These are phyloP conservation scores for Kwoniella europaea DNA, from an alignment of 768 basidiomycete species.

Conservation along the genomic window DNA sequence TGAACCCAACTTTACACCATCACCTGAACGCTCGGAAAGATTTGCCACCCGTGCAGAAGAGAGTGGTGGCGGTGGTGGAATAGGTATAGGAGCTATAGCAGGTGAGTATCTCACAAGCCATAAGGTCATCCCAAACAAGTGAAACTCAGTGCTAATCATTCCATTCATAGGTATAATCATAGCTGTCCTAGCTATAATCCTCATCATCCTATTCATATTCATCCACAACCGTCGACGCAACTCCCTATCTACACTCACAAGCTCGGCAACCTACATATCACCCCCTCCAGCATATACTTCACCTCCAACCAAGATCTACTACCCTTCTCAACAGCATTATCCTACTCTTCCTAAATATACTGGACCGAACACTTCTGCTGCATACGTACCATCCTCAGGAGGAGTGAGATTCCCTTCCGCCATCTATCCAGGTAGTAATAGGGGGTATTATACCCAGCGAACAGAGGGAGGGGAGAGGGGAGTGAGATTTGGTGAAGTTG, in stretches of 20 bases:
- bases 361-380: conserved; percentile 1
- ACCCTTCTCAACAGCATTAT: not conserved
- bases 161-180: conserved; percentile 8
- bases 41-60: conserved; percentile 20
- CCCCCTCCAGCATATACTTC: conserved; percentile 4
- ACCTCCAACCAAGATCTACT: not conserved
- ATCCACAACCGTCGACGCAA: not conserved
- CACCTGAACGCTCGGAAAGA: not conserved
- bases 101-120: conserved; percentile 2
- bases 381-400: conserved; percentile 2
- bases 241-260: not conserved
- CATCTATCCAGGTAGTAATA: not conserved
- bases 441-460: not conserved
- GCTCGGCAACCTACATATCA: not conserved
- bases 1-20: not conserved
- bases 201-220: not conserved
- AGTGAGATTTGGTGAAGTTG: conserved; percentile 31
- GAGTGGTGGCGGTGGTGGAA: conserved; percentile 14
- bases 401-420: conserved; percentile 11
- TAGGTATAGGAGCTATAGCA: conserved; percentile 15
- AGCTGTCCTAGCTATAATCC: conserved; percentile 1
- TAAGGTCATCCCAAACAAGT: not conserved
- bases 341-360: conserved; percentile 16
- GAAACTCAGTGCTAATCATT: not conserved
- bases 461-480: conserved; percentile 1